A percentile compares a stretch with the other conserved stretches of the same genome.
phyloP scores from a whole-genome alignment of 2,329 filamentous ascomycete species.

The Escovopsis sp. region DNA sequence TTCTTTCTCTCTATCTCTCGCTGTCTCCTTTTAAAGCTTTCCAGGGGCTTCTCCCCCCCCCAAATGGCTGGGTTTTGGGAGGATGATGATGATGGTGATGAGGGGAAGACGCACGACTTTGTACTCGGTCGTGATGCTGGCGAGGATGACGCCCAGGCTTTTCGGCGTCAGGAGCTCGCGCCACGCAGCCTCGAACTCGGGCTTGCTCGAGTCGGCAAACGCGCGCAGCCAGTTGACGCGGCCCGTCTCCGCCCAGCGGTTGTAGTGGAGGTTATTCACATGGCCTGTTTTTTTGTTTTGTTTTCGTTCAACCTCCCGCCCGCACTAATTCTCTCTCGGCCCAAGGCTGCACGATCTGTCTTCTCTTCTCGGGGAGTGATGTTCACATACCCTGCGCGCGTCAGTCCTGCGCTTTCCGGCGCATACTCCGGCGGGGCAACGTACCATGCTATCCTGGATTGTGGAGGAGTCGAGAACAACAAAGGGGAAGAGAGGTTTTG shows the following conservation, averaged over 20 bases:
- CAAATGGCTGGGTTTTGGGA: too few species aligned
- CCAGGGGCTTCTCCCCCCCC: too few species aligned
- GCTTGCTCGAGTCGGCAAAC: constrained; percentile 45
- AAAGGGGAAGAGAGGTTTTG: not conserved
- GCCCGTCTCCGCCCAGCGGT: constrained; percentile 68
- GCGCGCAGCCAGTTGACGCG: constrained; percentile 66
- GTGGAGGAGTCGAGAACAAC: not conserved
- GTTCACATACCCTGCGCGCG: not conserved
- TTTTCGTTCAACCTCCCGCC: too few species aligned
- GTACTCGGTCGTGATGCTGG: constrained; percentile 67
- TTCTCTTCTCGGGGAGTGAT: too few species aligned
- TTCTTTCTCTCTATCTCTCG: too few species aligned
- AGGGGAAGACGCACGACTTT: constrained; percentile 54
- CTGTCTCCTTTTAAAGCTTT: too few species aligned
- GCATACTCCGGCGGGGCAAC: not conserved
- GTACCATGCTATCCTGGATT: not conserved
- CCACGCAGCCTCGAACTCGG: constrained; percentile 49
- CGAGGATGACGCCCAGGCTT: constrained; percentile 59
- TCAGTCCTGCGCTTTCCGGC: not conserved
- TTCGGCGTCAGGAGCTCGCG: constrained; percentile 50
- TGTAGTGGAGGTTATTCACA: constrained; percentile 77
- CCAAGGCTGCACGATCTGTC: too few species aligned
- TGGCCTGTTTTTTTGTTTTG: too few species aligned
- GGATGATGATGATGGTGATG: too few species aligned
- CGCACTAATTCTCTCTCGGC: too few species aligned